Evolutionary conservation across 495 filamentous ascomycete genomes (phyloP), one percentile per base, ranked within the genome.

Genomic region (Alectoria sarmentosa): DNA sequence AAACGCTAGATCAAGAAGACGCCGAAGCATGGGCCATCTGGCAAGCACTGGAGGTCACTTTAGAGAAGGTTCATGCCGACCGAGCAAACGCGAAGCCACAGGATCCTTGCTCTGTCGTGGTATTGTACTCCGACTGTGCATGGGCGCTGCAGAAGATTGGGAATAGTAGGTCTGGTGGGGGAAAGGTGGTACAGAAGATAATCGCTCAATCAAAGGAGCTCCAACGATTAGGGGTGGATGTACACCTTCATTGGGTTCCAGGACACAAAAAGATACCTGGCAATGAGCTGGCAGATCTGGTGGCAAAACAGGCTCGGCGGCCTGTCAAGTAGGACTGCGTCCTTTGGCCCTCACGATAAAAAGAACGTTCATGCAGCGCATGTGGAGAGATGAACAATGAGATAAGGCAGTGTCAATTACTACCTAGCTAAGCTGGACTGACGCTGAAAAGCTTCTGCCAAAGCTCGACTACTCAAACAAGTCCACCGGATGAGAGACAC

Each of bases 241-340:
- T 61, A 42, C 38, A 65, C 15, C 44, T 62, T 37, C 46, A 62
- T 44, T 61, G 57, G 56, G 42, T 56, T 28, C 66, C 57, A 17
- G 62, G 57, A 2, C 62, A 67, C 37, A 14, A 26, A 48, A 38
- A 55, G n/a, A 38, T 67, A 61, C 66, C 62, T 34, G 58, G 66
- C 34, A 61, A 64, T 60, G 55, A 64, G 39, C 37, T 61, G 38
- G 66, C 62, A 23, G 66, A 67, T 65, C 42, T 54, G 55, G 52
- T 61, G n/a, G 41, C 62, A 28, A 36, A 67, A 56, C 52, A 39
- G 56, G 62, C 62, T 17, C 26, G 46, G 23, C 36, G 32, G 28
- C 11, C 48, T 30, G 11, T 36, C 49, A 55, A 54, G 21, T 63
- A 48, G 26, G 23, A 30, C 26, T 44, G 41, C 17, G 41, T 44